These are phyloP conservation scores for Penicillium janthinellum DNA, from an alignment of 2,329 filamentous ascomycete genomes.

Conservation along the genomic window DNA sequence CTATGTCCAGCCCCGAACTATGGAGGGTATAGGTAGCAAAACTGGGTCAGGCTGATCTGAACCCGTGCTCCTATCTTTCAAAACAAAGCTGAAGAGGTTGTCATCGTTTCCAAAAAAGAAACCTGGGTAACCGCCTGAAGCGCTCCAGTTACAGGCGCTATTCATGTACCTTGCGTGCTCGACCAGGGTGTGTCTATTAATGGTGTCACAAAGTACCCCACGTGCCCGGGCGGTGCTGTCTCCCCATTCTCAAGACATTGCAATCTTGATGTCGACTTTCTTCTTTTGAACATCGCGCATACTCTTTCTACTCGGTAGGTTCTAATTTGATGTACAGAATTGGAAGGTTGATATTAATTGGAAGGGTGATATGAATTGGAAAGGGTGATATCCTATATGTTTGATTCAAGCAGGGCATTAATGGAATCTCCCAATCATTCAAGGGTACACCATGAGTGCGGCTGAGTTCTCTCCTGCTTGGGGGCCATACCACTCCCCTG, in stretches of 20 bases:
- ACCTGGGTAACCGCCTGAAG: background rate
- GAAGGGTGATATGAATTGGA: too few species aligned
- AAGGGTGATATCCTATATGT: background rate
- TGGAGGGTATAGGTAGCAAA: too few species aligned
- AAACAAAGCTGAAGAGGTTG: background rate
- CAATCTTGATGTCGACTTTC: background rate
- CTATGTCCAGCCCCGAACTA: too few species aligned
- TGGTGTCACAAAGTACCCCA: background rate
- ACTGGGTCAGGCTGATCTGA: background rate
- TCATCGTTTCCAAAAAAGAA: background rate
- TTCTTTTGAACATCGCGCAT: background rate
- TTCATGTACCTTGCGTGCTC: background rate
- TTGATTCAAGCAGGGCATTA: background rate
- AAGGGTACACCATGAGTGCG: background rate
- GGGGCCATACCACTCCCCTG: background rate
- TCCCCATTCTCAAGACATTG: background rate
- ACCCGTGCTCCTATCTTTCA: background rate
- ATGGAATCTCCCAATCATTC: background rate
- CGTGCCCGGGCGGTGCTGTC: background rate
- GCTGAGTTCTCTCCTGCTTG: background rate
- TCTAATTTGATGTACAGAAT: too few species aligned
- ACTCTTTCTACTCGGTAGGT: background rate
- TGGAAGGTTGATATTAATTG: too few species aligned
- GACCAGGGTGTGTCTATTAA: background rate
- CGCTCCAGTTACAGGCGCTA: background rate